Evolutionary conservation across 192 early-diverging fungal genomes (phyloP), one percentile per base, ranked within the genome.

Genomic region (Phlyctochytrium arcticum): DNA sequence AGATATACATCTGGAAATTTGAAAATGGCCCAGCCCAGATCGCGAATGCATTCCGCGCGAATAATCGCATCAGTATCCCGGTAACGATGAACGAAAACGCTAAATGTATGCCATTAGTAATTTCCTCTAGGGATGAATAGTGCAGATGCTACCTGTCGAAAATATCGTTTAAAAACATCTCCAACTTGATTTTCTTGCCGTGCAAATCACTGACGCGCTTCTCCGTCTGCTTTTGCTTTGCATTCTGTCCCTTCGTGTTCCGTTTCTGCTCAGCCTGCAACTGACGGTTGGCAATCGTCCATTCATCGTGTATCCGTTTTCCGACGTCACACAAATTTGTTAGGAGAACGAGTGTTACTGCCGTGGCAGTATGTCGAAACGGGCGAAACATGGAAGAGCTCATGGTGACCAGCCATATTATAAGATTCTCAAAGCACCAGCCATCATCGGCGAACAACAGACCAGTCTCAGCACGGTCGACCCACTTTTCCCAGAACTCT

Each of bases 331-430:
- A 88, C 36, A 98, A 77, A 5, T 78, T 78, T 2, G 79, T 73
- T 39, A 88, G 76, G 12, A 95, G 59, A 7, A 78, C 73, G 26
- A 97, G 80, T 17, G 88, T 80, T 1, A 84, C 77, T 0, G 86
- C 55, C 3, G 95, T 90, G 3, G 93, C 82, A 6, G 91, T 94
- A 60, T 98, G 95, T 4, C 96, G 79, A 70, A 98, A 92, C 9
- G 94, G 91, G 17, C 94, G 83, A 57, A 89, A 95, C 1, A 85
- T 59, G 2, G 91, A 90, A 31, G 87, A 87, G 31, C 67, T 68
- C 62, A 80, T 68, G 15, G 72, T 65, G 1, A 65, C 57, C 19
- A 82, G 62, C 75, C 77, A 80, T 5, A 67, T 47, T 36, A 70
- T 59, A 2, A 80, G 48, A 7, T 44, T 55, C 24, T 84, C 72